Base-by-base conservation (phyloP, 2,329 filamentous ascomycete genomes). In the Aspergillus hortae region DNA sequence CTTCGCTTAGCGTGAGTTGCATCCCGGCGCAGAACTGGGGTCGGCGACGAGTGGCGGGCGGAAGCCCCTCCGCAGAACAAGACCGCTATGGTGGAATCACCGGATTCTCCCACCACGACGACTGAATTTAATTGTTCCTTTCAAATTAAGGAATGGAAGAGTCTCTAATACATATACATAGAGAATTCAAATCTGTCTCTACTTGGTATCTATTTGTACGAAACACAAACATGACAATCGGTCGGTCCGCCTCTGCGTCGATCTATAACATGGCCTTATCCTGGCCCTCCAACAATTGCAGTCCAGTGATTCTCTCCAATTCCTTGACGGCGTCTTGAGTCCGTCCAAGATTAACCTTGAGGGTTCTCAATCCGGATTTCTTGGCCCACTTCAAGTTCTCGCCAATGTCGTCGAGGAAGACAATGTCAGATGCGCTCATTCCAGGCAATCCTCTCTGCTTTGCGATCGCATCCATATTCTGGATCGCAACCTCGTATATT, bases 341-440 rank as follows among this genome's bases (percentile, higher is more conserved):
- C 68, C 80, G 84, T 1, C 92, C 92, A 25, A 97, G 73, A 7
- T 82, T 77, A 1, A 97, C 94, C 72, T 92, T 96, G 58, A 97
- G 81, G 0, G 92, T 97, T 51, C 80, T 74, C 69, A 97, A 86
- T 0, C 92, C 92, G 19, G 85, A 75, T 45, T 79, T 80, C 71
- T 80, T 88, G 1, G 85, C 94, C 42, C 81, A 86, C 76, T 92
- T 94, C 52, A 97, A 71, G 68, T 99, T 99, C 71, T 92, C 86
- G 1, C 94, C 94, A 68, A 99, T 96, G 63, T 96, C 92, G 68
- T 96, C 94, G 46, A 96, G 73, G 67, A 99, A 99, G 4, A 95
- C 73, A 42, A 96, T 77, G 50, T 96, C 90, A 0, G 75, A 74
- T 0, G 87, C 74, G 51, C 74, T 69, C 7, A 95, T 76, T 75